Evolutionary conservation across 1,139 yeast genomes (phyloP).

Genomic region (Casaregolazyma lundiana): DNA sequence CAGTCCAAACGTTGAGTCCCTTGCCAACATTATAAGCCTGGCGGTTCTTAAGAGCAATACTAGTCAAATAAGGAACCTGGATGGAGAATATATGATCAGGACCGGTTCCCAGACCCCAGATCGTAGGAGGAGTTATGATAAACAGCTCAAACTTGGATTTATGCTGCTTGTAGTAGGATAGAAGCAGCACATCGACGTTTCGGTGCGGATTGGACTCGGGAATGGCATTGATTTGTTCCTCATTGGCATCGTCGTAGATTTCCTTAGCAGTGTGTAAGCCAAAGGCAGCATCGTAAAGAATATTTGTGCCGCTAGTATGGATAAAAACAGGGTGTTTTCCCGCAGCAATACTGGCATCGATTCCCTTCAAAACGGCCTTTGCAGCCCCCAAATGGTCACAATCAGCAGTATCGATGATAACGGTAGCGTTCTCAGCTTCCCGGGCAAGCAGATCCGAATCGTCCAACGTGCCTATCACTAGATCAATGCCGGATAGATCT

Average conservation of each 20-base stretch:
- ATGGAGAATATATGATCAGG: slow-evolving; percentile 34
- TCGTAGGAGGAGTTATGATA: slow-evolving; percentile 24
- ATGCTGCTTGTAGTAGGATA: slow-evolving; percentile 15
- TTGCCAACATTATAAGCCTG: slow-evolving; percentile 35
- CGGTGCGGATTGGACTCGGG: slow-evolving; percentile 38
- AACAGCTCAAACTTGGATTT: slow-evolving; percentile 16
- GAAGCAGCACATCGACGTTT: slow-evolving; percentile 34
- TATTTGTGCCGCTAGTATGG: slow-evolving; percentile 42
- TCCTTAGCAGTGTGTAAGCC: slow-evolving; percentile 27
- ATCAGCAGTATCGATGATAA: slow-evolving; percentile 39
- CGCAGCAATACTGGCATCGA: slow-evolving; percentile 19
- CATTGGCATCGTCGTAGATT: slow-evolving; percentile 34
- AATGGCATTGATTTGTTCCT: slow-evolving; percentile 33
- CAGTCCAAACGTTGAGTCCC: slow-evolving; percentile 39
- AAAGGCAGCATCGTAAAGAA: slow-evolving; percentile 30
- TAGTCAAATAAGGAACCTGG: slow-evolving; percentile 36
- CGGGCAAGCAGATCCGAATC: slow-evolving; percentile 26
- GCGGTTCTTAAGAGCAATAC: slow-evolving; percentile 26
- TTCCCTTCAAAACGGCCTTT: slow-evolving; percentile 24
- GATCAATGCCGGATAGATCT: slow-evolving; percentile 15
- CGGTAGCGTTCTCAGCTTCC: slow-evolving; percentile 30
- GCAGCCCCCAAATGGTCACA: slow-evolving; percentile 38
- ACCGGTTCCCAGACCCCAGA: slow-evolving; percentile 38
- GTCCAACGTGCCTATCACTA: slow-evolving; percentile 31
- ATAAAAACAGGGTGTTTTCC: slow-evolving; percentile 32